Conservation (phyloP, 164 flowering plant species). For the Houttuynia cordata region DNA sequence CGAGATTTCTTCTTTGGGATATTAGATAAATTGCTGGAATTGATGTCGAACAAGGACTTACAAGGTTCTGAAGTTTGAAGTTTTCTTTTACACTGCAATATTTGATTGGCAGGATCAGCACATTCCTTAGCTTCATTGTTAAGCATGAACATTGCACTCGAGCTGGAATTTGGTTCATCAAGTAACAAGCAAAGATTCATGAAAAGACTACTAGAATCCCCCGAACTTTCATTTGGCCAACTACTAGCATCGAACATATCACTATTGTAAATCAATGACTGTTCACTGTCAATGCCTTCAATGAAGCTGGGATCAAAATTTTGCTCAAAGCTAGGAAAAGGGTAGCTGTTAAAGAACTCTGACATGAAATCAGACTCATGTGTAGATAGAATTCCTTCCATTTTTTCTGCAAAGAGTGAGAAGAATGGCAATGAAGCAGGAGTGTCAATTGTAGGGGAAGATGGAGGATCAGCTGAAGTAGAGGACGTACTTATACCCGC, state of each 20-base stretch:
- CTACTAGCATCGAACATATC: conserved; percentile 13
- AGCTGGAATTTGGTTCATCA: conserved; percentile 11
- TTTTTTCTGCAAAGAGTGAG: conserved; percentile 8
- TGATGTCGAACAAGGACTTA: conserved; percentile 3
- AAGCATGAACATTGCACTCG: not conserved
- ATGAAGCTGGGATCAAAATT: conserved; percentile 14
- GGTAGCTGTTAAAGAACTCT: conserved; percentile 31
- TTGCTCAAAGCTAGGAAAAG: conserved; percentile 10
- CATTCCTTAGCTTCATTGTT: conserved; percentile 3
- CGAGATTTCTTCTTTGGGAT: conserved; percentile 43
- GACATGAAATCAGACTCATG: conserved; percentile 72
- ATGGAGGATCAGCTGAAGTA: not conserved
- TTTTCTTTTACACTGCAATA: conserved; percentile 14
- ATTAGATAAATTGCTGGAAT: conserved; percentile 8
- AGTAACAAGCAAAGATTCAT: conserved; percentile 26
- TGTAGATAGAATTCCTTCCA: conserved; percentile 35
- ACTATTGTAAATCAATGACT: conserved; percentile 11
- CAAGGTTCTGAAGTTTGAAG: conserved; percentile 6
- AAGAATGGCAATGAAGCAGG: not conserved
- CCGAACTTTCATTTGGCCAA: conserved; percentile 5
- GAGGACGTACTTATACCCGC: conserved; percentile 20
- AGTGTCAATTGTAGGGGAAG: not conserved
- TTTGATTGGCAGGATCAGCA: conserved; percentile 9
- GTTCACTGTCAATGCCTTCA: conserved; percentile 12
- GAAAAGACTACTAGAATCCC: not conserved